Base-by-base conservation (phyloP, 208 protist genomes). In the Wallacemonas sp. region DNA sequence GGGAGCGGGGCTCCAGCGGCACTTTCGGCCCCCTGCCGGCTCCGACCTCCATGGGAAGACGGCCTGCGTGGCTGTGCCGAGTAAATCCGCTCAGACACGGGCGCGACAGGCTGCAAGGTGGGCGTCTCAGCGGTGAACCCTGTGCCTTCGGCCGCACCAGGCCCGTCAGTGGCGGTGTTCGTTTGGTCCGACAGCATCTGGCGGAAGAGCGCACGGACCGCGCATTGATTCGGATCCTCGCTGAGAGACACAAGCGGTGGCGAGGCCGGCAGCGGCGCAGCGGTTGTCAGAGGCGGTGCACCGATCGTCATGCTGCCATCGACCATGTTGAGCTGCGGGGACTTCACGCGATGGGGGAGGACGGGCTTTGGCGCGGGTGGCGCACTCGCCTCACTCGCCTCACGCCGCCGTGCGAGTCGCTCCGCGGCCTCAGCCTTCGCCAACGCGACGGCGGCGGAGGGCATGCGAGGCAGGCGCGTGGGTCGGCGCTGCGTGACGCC, bases 191-290 rank as follows among this genome's bases (percentile, higher is more conserved):
- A 6, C 36, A 54, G n/a, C 21, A 24, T 44, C 11, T 47, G 56
- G 11, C 46, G 51, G 17, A 77, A 77, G 12, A 77, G 51, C 22
- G 12, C 22, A 1, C 61, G 66, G 17, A 77, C 71, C 19, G 71
- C 71, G 27, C 65, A 9, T 61, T 47, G 39, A 44, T 68, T 77
- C 8, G 66, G 33, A 33, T 77, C 70, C 33, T 27, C 19, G 9
- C 27, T 44, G 24, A 28, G 41, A 4, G 27, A 19, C 19, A 26
- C 44, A 15, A 26, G 12, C 44, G 6, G 44, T 19, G 12, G 15
- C 17, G 44, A 17, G n/a, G 22, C 31, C 36, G 17, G 21, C 17
- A 45, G 41, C 2, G 15, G 15, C 11, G 3, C 1, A 1, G 28
- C 36, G 1, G 26, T 15, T 31, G 36, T 14, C 9, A 14, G 36